phyloP scores from a whole-genome alignment of 352 stramenopile genomes.

The Globisporangium paroecandrum region DNA sequence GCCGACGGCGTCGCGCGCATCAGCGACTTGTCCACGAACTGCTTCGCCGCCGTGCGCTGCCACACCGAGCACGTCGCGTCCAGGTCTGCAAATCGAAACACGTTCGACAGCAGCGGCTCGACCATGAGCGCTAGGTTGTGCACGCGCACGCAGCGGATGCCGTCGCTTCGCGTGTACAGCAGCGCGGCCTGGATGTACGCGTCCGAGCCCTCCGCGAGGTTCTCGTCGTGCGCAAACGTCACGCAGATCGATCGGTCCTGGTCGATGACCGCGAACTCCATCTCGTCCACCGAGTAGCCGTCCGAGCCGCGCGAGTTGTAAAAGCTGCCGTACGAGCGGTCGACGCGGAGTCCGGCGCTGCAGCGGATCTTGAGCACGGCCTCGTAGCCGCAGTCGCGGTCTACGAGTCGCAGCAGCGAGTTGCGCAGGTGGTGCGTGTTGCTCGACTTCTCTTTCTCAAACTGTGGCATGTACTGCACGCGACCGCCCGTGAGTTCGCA shows the following conservation, averaged over 20 bases:
- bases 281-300: constrained; percentile 70
- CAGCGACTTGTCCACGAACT: constrained; percentile 78
- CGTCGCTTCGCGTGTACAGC: constrained; percentile 85
- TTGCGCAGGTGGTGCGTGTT: constrained; percentile 78
- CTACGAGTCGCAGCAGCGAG: constrained; percentile 65
- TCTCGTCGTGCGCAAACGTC: constrained; percentile 87
- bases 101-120: constrained; percentile 74
- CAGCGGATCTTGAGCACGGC: constrained; percentile 88
- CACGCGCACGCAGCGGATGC: constrained; percentile 86
- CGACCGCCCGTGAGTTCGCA: constrained; percentile 84
- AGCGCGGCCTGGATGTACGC: constrained; percentile 87
- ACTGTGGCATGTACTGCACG: constrained; percentile 84
- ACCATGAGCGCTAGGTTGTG: constrained; percentile 87
- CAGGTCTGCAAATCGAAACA: constrained; percentile 87
- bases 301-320: constrained; percentile 58
- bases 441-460: constrained; percentile 81
- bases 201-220: constrained; percentile 62
- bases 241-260: constrained; percentile 84
- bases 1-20: constrained; percentile 74
- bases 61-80: constrained; percentile 85
- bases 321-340: constrained; percentile 84
- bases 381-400: constrained; percentile 79
- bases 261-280: constrained; percentile 87
- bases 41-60: constrained; percentile 72
- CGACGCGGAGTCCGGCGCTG: constrained; percentile 78